Evolutionary conservation across 2,329 filamentous ascomycete genomes (phyloP).

Genomic region (Aphanocladium album): DNA sequence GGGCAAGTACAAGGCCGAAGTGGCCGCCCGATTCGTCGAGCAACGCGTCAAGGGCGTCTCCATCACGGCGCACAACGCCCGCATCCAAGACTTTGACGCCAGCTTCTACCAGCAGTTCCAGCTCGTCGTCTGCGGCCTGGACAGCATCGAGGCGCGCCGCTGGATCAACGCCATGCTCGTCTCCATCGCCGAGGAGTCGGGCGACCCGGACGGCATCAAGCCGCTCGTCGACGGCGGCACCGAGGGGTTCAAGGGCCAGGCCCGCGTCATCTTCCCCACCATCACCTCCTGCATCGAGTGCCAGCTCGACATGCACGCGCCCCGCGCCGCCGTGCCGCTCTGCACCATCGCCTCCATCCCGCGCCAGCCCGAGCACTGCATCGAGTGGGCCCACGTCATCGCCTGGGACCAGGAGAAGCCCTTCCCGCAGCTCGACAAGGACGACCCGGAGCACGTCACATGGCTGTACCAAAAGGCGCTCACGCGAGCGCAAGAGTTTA

Average conservation of each 20-base stretch:
- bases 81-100: constrained; percentile 95
- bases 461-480: constrained; percentile 90
- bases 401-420: constrained; percentile 87
- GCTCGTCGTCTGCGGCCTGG: constrained; percentile 86
- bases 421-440: constrained; percentile 83
- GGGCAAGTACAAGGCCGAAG: constrained; percentile 87
- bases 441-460: constrained; percentile 94
- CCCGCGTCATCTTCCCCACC: constrained; percentile 84
- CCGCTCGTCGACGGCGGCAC: constrained; percentile 95
- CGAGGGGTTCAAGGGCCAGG: constrained; percentile 97
- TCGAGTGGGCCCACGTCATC: constrained; percentile 98
- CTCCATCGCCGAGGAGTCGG: constrained; percentile 73
- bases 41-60: constrained; percentile 81
- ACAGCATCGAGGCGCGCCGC: constrained; percentile 93
- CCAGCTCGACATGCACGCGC: constrained; percentile 96
- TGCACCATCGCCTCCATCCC: constrained; percentile 96
- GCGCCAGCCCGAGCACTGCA: constrained; percentile 93
- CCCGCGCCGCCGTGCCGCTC: constrained; percentile 91
- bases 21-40: constrained; percentile 88
- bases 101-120: constrained; percentile 97
- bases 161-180: constrained; percentile 98
- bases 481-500: constrained; percentile 76
- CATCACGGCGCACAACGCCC: constrained; percentile 90
- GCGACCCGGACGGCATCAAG: constrained; percentile 76
- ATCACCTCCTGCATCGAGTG: constrained; percentile 97